Conservation (phyloP, 805 yeast genomes). For the Debaryomyces prosopidis region DNA sequence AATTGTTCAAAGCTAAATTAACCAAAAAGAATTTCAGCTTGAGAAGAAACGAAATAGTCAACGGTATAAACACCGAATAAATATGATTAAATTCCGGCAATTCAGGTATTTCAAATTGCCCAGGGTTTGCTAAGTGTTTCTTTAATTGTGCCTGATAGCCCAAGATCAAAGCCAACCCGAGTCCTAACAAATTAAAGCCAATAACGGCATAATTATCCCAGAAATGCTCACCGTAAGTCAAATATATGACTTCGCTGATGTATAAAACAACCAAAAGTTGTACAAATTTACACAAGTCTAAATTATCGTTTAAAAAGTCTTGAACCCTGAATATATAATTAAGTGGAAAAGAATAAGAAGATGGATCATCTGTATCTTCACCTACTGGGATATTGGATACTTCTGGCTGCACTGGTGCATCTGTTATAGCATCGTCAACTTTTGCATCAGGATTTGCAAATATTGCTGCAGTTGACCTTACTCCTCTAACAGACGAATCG, state of each 20-base stretch:
- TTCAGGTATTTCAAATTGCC: conserved; percentile 15
- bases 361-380: background rate
- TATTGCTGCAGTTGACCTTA: conserved; percentile 10
- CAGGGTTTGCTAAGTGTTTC: conserved; percentile 13
- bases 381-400: background rate
- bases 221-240: conserved; percentile 17
- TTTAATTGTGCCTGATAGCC: conserved; percentile 21
- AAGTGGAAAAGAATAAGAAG: conserved; percentile 19
- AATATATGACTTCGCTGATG: conserved; percentile 30
- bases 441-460: conserved; percentile 8
- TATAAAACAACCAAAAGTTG: conserved; percentile 33
- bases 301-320: conserved; percentile 37
- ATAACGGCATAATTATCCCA: conserved; percentile 18
- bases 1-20: conserved; percentile 38
- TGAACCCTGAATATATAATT: conserved; percentile 31
- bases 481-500: background rate
- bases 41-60: conserved; percentile 21
- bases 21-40: conserved; percentile 24
- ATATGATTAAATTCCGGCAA: conserved; percentile 41
- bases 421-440: background rate
- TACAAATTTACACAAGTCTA: conserved; percentile 29
- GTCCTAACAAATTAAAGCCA: conserved; percentile 36
- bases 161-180: conserved; percentile 27
- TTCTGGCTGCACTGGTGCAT: background rate
- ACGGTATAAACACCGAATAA: conserved; percentile 35